Base-by-base conservation (phyloP, 208 protist genomes). In the Lotmaria passim region DNA sequence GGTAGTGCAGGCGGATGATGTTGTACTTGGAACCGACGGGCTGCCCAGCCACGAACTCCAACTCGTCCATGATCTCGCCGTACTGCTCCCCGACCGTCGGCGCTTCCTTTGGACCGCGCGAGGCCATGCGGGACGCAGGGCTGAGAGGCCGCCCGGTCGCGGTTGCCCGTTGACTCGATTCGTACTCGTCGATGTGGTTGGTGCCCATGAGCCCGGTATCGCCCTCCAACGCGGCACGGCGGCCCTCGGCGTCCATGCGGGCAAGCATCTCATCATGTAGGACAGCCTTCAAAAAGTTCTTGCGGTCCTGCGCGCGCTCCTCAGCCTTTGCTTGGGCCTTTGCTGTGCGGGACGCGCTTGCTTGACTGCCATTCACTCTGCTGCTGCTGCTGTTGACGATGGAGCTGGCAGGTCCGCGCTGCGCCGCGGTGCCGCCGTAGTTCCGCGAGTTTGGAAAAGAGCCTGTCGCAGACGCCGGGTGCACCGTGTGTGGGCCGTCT, bases 11-110 rank as follows among this genome's bases (percentile, higher is more conserved):
- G 14, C 81, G 82, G 30, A 89, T 90, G 61, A 93, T 87, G 74
- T 91, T 93, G 55, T 78, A 51, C 78, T 93, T 93, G 52, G 85
- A 93, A 61, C 85, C 85, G 30, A 93, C 83, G 28, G 88, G 88
- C 66, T 89, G 85, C 12, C 48, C 60, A 17, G 81, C 66, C 41
- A 90, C 85, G 53, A 84, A 91, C 58, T 74, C 70, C 34, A 93
- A 69, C 62, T 93, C 88, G 17, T 89, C 83, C 85, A 93, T 85
- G 19, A 93, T 72, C 41, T 86, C 81, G 7, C 63, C 67, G 72
- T 93, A 90, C 71, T 89, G 83, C 46, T 93, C 83, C 21, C 52
- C 63, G 11, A 86, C 68, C 12, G 81, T 85, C n/a, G 78, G 85
- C 23, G 74, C 58, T 23, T 79, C 62, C 21, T 79, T 62, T 7